Evolutionary conservation across 176 grass and related monocot genomes (phyloP), one percentile per base, ranked within the genome.

Genomic region (Zoysia pacifica): DNA sequence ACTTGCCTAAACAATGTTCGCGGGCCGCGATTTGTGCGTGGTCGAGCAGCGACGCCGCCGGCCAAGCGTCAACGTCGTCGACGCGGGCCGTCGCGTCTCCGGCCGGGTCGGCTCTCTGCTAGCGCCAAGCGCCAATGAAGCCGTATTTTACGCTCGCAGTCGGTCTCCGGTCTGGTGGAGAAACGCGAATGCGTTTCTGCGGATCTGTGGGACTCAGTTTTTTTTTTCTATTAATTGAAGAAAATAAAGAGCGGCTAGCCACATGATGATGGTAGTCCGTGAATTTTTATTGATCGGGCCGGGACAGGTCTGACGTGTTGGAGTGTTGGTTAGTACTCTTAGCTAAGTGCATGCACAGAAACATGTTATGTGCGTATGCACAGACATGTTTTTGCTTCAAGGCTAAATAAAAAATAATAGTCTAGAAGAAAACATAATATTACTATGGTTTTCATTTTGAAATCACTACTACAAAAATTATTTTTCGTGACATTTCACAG

Each of bases 41-140:
- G 75, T 77, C 69, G 46, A 51, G 59, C 79, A 81, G 43, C 54
- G 8, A 76, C 73, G 50, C 52, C 28, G 16, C 2, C 1, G 13
- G 71, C 49, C 85, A 77, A 43, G 72, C 48, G 79, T 48, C 55
- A 48, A 35, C 85, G 56, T 61, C 14, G 28, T 5, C 16, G 14
- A 18, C 11, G 60, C 79, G 67, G 13, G 79, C 11, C 74, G 79
- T 82, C 85, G 85, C 85, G 79, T 87, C 79, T 87, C 85, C 48
- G 18, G 20, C 13, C 77, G 18, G 53, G 9, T n/a, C 56, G 56
- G 9, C 79, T 65, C 5, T 78, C 35, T 64, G 58, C 35, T 1
- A 9, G 20, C 11, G 65, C 73, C 85, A 72, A 87, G 37, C 65
- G 85, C 41, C 73, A 7, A 58, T 6, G 8, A 13, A 3, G 1